Percentiles rank a stretch among this genome's conserved stretches.
Evolutionary conservation across 1,139 yeast genomes (phyloP).

Genomic region (Kodamaea derodonti): DNA sequence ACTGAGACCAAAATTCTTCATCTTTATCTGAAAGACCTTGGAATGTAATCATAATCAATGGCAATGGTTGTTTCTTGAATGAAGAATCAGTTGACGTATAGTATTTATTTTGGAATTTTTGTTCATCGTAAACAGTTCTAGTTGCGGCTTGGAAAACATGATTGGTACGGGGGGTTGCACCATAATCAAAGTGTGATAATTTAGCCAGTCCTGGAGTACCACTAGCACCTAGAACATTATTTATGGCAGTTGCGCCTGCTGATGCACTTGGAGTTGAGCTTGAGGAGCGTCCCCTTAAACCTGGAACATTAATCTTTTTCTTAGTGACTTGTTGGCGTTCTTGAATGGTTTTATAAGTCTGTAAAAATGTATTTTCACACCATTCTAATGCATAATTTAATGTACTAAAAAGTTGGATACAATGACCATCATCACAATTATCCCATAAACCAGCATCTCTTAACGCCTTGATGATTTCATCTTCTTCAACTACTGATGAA

Average conservation of each 20-base stretch:
- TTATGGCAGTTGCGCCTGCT: background rate
- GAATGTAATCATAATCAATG: constrained; percentile 65
- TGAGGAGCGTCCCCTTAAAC: constrained; percentile 11
- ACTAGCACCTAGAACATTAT: constrained; percentile 3
- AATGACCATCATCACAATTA: constrained; percentile 28
- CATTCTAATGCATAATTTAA: constrained; percentile 89
- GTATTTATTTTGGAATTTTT: constrained; percentile 29
- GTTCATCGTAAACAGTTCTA: constrained; percentile 44
- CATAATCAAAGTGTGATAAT: constrained; percentile 21
- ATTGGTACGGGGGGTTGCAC: constrained; percentile 59
- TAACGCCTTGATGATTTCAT: constrained; percentile 58
- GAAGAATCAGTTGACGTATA: constrained; percentile 24
- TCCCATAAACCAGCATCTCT: constrained; percentile 73
- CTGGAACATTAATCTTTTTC: constrained; percentile 14
- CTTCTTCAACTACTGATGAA: constrained; percentile 68
- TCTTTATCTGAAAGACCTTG: constrained; percentile 61
- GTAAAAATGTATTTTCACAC: constrained; percentile 89
- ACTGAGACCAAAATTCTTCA: constrained; percentile 60
- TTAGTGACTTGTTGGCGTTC: constrained; percentile 12
- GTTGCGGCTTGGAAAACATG: constrained; percentile 63
- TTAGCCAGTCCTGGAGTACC: constrained; percentile 4
- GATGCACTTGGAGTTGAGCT: constrained; percentile 7
- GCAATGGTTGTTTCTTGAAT: constrained; percentile 58
- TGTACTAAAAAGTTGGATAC: constrained; percentile 64
- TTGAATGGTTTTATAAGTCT: constrained; percentile 50